Evolutionary conservation across 2,329 filamentous ascomycete species (phyloP).

Genomic region (Byssothecium circinans): DNA sequence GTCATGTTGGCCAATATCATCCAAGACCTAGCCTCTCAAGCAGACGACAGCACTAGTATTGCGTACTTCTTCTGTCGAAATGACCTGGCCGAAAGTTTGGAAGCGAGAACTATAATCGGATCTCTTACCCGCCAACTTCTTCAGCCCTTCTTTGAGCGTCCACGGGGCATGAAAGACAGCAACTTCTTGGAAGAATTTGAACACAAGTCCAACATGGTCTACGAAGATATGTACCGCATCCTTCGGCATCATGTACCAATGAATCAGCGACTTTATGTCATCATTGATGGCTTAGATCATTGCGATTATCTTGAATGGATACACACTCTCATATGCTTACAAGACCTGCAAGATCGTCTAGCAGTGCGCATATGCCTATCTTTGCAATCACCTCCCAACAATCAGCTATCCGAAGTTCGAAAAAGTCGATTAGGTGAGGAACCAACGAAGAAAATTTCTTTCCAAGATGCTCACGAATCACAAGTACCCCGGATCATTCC

Average conservation of each 20-base stretch:
- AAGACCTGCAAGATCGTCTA: no score
- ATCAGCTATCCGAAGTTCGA: no score
- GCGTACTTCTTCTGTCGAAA: constrained; percentile 35
- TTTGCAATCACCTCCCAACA: no score
- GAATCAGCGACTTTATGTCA: background rate
- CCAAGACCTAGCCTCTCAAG: constrained; percentile 21
- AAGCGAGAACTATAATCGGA: constrained; percentile 27
- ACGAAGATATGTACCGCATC: no score
- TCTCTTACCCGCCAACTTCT: constrained; percentile 43
- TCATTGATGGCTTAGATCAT: background rate
- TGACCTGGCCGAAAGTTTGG: constrained; percentile 24
- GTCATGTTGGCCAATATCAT: constrained; percentile 51
- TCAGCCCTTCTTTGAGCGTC: constrained; percentile 25
- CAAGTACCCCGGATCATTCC: constrained; percentile 5
- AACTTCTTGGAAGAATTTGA: no score
- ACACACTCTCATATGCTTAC: no score
- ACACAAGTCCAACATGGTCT: no score
- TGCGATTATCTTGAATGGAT: background rate
- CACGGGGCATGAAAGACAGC: no score
- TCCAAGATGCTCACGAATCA: no score
- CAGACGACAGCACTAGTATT: background rate
- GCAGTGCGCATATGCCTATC: no score
- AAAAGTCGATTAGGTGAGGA: no score
- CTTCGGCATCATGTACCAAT: background rate
- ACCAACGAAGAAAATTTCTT: no score